Conservation (phyloP, 164 flowering plant genomes). For the Vitis rotundifolia region DNA sequence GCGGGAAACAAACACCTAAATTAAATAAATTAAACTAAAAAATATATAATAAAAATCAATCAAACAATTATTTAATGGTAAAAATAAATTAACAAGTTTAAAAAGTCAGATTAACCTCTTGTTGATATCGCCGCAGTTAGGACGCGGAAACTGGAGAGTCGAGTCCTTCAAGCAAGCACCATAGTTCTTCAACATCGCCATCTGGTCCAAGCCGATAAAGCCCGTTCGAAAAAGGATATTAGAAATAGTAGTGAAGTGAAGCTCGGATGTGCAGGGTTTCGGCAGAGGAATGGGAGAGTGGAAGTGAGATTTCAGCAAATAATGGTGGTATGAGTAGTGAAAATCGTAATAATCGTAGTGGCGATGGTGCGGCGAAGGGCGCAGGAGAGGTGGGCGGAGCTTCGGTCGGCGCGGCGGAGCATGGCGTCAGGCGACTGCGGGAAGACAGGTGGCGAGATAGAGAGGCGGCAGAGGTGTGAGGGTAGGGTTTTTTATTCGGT, state of each 20-base stretch:
- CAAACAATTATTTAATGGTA: too few relatives aligned
- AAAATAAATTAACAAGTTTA: not conserved
- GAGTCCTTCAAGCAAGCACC: constrained; percentile 18
- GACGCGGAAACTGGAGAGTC: constrained; percentile 15
- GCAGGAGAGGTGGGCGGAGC: not conserved
- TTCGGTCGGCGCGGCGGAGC: not conserved
- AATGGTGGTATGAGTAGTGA: not conserved
- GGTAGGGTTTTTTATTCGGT: too few relatives aligned
- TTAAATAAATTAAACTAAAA: too few relatives aligned
- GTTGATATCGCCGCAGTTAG: not conserved
- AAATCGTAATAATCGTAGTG: constrained; percentile 9
- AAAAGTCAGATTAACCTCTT: constrained; percentile 14
- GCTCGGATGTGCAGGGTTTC: too few relatives aligned
- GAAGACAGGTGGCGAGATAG: too few relatives aligned
- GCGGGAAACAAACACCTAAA: too few relatives aligned
- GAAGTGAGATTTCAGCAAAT: constrained; percentile 1
- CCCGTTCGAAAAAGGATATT: too few relatives aligned
- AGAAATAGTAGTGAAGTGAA: too few relatives aligned
- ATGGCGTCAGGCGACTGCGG: not conserved
- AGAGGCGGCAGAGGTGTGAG: too few relatives aligned
- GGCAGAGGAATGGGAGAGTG: not conserved
- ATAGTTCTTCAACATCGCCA: constrained; percentile 23
- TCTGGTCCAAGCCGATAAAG: not conserved
- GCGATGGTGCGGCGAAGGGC: not conserved
- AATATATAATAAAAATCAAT: too few relatives aligned